Evolutionary conservation across 208 protist species (phyloP).

Genomic region (Trypanosoma scelopori): DNA sequence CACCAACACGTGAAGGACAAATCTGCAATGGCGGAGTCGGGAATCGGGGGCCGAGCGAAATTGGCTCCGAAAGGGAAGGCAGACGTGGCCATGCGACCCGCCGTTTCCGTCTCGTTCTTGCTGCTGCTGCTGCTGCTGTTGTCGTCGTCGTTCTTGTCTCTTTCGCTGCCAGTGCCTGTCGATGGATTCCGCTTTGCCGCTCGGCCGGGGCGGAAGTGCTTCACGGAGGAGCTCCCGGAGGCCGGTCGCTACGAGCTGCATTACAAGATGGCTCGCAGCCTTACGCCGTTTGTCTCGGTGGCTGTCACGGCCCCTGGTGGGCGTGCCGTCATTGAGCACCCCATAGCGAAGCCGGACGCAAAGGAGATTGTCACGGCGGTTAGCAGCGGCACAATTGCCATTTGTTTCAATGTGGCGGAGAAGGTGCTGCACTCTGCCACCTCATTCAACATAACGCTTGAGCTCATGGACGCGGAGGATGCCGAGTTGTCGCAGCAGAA

Average conservation of each 20-base stretch:
- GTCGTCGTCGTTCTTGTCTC: not conserved
- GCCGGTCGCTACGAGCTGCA: slow-evolving; percentile 64
- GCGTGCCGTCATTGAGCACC: slow-evolving; percentile 56
- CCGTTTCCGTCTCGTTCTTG: not conserved
- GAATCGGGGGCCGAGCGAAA: too few relatives aligned
- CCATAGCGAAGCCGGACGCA: slow-evolving; percentile 40
- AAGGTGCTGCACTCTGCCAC: slow-evolving; percentile 43
- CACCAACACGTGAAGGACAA: too few relatives aligned
- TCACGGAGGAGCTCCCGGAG: slow-evolving; percentile 51
- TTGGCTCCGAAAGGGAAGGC: not conserved
- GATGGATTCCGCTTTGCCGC: slow-evolving; percentile 65
- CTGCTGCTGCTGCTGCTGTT: slow-evolving; percentile 4
- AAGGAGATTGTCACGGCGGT: slow-evolving; percentile 51
- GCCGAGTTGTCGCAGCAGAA: slow-evolving; percentile 71
- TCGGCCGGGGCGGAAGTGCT: slow-evolving; percentile 65
- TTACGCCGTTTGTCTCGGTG: slow-evolving; percentile 67
- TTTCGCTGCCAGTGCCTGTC: not conserved
- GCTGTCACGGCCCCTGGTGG: slow-evolving; percentile 48
- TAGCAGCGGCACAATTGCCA: slow-evolving; percentile 39
- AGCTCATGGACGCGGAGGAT: slow-evolving; percentile 66
- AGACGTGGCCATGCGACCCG: not conserved
- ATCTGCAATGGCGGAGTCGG: too few relatives aligned
- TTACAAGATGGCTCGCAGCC: slow-evolving; percentile 67
- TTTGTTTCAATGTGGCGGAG: slow-evolving; percentile 63
- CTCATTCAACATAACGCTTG: slow-evolving; percentile 60